Evolutionary conservation across 2,329 filamentous ascomycete species (phyloP).

Genomic region (Grosmannia huntii): DNA sequence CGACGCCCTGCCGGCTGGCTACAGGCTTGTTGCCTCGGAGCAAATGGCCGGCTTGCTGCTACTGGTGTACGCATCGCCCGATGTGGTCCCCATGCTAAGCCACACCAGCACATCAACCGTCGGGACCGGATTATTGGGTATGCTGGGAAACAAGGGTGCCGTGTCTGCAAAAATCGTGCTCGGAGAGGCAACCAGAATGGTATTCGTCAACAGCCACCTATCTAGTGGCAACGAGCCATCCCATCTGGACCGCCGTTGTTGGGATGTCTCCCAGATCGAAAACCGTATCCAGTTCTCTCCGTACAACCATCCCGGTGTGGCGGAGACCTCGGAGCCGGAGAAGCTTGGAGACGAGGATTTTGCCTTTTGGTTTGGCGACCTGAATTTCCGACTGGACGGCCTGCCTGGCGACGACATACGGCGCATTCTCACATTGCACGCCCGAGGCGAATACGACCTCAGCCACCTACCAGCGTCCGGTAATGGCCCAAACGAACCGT

Average conservation of each 20-base stretch:
- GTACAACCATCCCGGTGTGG: slow-evolving; percentile 47
- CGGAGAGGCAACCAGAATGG: slow-evolving; percentile 77
- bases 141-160: slow-evolving; percentile 93
- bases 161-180: slow-evolving; percentile 70
- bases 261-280: slow-evolving; percentile 74
- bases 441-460: slow-evolving; percentile 61
- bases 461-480: slow-evolving; percentile 21
- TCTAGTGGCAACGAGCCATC: slow-evolving; percentile 72
- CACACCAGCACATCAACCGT: slow-evolving; percentile 73
- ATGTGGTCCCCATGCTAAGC: slow-evolving; percentile 59
- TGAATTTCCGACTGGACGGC: slow-evolving; percentile 86
- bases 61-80: slow-evolving; percentile 72
- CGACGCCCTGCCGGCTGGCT: slow-evolving; percentile 62
- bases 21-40: slow-evolving; percentile 63
- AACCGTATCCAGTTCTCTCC: slow-evolving; percentile 67
- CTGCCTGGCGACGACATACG: slow-evolving; percentile 86
- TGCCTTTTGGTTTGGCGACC: slow-evolving; percentile 89
- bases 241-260: slow-evolving; percentile 72
- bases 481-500: slow-evolving; percentile 17
- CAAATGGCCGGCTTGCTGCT: slow-evolving; percentile 79
- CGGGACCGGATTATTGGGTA: slow-evolving; percentile 81
- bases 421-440: slow-evolving; percentile 69
- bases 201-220: slow-evolving; percentile 86
- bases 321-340: slow-evolving; percentile 47
- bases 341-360: slow-evolving; percentile 84